Conservation (phyloP, 1,284 basidiomycete genomes). For the Coniophora puteana region DNA sequence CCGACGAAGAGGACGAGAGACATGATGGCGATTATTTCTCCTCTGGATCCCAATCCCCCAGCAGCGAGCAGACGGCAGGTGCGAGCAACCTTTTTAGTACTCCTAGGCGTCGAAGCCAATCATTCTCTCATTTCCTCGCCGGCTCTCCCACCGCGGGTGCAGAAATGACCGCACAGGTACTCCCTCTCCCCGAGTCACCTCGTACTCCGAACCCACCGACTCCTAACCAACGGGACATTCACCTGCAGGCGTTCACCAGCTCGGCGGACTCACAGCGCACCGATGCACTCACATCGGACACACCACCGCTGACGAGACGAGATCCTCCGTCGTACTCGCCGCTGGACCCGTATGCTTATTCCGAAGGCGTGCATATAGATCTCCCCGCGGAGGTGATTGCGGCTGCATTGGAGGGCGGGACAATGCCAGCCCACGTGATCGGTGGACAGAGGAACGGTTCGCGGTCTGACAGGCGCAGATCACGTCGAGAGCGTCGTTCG, state of each 20-base stretch:
- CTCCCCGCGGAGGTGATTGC: slow-evolving; percentile 79
- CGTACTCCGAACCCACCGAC: slow-evolving; percentile 72
- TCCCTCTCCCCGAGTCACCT: slow-evolving; percentile 74
- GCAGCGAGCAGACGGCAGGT: slow-evolving; percentile 56
- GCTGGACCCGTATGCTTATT: slow-evolving; percentile 72
- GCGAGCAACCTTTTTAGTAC: slow-evolving; percentile 73
- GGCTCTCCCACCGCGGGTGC: slow-evolving; percentile 55
- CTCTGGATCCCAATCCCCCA: slow-evolving; percentile 48
- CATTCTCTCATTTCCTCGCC: slow-evolving; percentile 58
- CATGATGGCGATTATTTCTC: slow-evolving; percentile 36
- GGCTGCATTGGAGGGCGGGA: slow-evolving; percentile 68
- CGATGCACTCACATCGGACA: slow-evolving; percentile 14
- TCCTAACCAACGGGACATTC: slow-evolving; percentile 74
- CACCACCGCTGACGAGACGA: slow-evolving; percentile 37
- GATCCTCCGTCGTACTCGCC: slow-evolving; percentile 83
- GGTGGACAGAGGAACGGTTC: slow-evolving; percentile 42
- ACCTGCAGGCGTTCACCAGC: slow-evolving; percentile 60
- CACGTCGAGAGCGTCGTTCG: slow-evolving; percentile 50
- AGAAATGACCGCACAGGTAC: slow-evolving; percentile 63
- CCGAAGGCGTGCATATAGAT: slow-evolving; percentile 79
- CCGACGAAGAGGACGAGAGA: slow-evolving; percentile 21
- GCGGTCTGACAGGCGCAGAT: slow-evolving; percentile 54
- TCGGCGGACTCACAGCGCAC: slow-evolving; percentile 30
- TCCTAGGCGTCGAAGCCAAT: slow-evolving; percentile 56
- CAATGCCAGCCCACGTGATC: slow-evolving; percentile 53